Base-by-base conservation (phyloP, 257 asterid species). In the Petunia axillaris region DNA sequence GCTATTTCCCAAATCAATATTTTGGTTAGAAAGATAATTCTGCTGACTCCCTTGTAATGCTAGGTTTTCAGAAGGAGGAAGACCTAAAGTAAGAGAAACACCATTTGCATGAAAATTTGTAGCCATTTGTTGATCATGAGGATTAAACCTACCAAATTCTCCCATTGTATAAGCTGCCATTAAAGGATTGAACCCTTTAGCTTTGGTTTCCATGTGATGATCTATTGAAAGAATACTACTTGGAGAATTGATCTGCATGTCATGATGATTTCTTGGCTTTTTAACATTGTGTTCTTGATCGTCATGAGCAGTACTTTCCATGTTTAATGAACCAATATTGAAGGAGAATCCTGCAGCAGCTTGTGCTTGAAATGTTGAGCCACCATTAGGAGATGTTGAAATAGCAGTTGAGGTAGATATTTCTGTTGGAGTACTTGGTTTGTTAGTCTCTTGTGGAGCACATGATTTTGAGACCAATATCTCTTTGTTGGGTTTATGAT, bases 31-130 rank as follows among this genome's bases (percentile, higher is more conserved):
- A 9, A 90, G 85, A 74, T 85, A 90, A 75, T 50, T 86, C 55
- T 86, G 91, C 16, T 82, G 90, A 78, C 38, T 79, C 2, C 58
- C 82, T 3, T 85, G 80, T 59, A 86, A 39, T 40, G 87, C 60
- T 67, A 85, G 75, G 76, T 82, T 87, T 66, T 83, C 91, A 1
- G 90, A 80, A 11, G 90, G 96, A 1, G 94, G 94, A 6, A 90
- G 89, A 39, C 83, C 93, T 1, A 93, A 91, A 44, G 93, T 84
- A 38, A 87, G 88, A n/a, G 88, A 87, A 1, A 87, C 88, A 16
- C 87, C 76, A 52, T 81, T 82, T 50, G 88, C 89, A 60, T 85
- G 86, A 81, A 82, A 87, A 37, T 83, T 79, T 3, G 86, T 77
- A 1, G 89, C 58, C 68, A 84, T 73, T 50, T 73, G 78, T 73